Base-by-base conservation (phyloP, 176 grass and related monocot genomes). In the Eragrostis curvula region DNA sequence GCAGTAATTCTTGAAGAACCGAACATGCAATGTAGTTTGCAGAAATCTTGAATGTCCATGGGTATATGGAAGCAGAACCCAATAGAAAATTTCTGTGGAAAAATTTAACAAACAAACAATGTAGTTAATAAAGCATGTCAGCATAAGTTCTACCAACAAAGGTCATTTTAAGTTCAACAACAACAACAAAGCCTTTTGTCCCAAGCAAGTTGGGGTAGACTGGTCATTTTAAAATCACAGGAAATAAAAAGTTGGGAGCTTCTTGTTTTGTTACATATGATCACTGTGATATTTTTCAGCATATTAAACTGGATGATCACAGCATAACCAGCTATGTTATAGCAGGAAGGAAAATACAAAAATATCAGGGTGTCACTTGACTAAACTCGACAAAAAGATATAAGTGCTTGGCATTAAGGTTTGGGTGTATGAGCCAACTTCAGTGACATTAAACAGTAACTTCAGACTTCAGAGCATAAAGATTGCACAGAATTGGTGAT, bases 21-120 rank as follows among this genome's bases (percentile, higher is more conserved):
- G 69, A 41, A 69, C 5, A 36, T 43, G 48, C 36, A 28, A 56
- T 43, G 32, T 7, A 56, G 49, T 24, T 43, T 56, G 49, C 32
- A 69, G 65, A 53, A 69, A 56, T 80, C 64, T 42, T 56, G 64
- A 56, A 10, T 43, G n/a, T 1, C 49, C 32, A 56, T 69, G 64
- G 64, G 56, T 17, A 80, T 32, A 60, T 10, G 27, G 21, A 67
- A 76, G 29, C 73, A 75, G 46, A 45, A 27, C 47, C 43, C 27
- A 69, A 48, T 8, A 77, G 20, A 41, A 70, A 12, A 70, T 52
- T 71, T 79, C 74, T 85, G 74, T 21, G 15, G 13, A 67, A 61
- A 64, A 67, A 42, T 51, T 47, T 27, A 73, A 60, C n/a, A 76
- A 70, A 46, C 12, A 49, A 78, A 47, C 16, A 71, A 68, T 70